These are phyloP conservation scores for Syzygium aromaticum DNA, from an alignment of 345 rosid genomes.

Conservation along the genomic window DNA sequence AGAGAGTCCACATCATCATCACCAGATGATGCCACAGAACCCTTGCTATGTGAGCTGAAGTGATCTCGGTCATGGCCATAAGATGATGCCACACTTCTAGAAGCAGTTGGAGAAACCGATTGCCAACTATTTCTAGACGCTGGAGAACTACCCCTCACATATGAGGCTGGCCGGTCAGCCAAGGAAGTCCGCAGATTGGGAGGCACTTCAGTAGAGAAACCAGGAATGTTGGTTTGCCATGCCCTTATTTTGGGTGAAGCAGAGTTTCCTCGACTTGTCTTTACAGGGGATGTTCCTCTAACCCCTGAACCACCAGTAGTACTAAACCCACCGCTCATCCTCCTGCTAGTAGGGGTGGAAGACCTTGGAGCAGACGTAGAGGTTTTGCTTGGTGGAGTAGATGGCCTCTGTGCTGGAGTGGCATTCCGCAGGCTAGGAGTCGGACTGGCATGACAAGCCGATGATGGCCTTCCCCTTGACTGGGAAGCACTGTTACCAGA, in stretches of 20 bases:
- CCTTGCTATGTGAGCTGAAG: slow-evolving; percentile 74
- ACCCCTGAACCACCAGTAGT: slow-evolving; percentile 29
- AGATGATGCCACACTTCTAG: slow-evolving; percentile 87
- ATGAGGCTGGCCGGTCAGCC: slow-evolving; percentile 88
- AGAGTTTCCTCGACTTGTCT: slow-evolving; percentile 71
- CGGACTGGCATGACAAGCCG: slow-evolving; percentile 72
- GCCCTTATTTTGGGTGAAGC: slow-evolving; percentile 84
- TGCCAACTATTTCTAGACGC: slow-evolving; percentile 89
- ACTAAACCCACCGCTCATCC: slow-evolving; percentile 54
- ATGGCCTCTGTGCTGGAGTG: slow-evolving; percentile 58
- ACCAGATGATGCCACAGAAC: slow-evolving; percentile 86
- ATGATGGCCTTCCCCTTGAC: slow-evolving; percentile 78
- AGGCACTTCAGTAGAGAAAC: slow-evolving; percentile 92
- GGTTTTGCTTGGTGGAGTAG: slow-evolving; percentile 68
- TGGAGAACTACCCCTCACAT: slow-evolving; percentile 95
- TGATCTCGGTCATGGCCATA: slow-evolving; percentile 83
- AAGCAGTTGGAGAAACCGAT: slow-evolving; percentile 90
- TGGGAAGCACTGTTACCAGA: slow-evolving; percentile 53
- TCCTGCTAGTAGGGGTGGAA: slow-evolving; percentile 68
- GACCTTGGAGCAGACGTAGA: slow-evolving; percentile 59
- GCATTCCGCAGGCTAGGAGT: slow-evolving; percentile 36
- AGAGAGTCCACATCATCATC: slow-evolving; percentile 80
- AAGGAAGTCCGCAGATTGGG: slow-evolving; percentile 97
- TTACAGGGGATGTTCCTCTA: slow-evolving; percentile 76
- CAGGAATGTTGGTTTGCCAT: slow-evolving; percentile 92